These are phyloP conservation scores for Mycena galericulata DNA, from an alignment of 768 basidiomycete species.

Conservation along the genomic window DNA sequence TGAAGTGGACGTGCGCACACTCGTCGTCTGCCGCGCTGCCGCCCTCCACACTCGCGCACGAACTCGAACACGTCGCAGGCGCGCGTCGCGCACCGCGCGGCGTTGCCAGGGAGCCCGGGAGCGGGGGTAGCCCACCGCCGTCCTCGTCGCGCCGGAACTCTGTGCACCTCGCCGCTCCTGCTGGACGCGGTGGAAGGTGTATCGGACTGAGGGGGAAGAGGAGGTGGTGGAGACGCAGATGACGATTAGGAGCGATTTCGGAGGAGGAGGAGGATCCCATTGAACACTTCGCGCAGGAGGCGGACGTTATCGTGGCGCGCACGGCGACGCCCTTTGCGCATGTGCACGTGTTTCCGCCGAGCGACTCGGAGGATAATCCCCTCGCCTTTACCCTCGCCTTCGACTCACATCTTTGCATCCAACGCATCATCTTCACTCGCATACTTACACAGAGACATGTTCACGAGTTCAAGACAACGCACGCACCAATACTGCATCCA, in stretches of 20 bases:
- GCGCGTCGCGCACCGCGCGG: too few relatives aligned
- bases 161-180: slow-evolving; percentile 42
- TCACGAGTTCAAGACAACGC: too few relatives aligned
- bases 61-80: slow-evolving; percentile 31
- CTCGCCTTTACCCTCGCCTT: too few relatives aligned
- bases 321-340: slow-evolving; percentile 60
- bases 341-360: slow-evolving; percentile 46
- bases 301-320: slow-evolving; percentile 43
- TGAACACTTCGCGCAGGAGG: slow-evolving; percentile 5
- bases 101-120: slow-evolving; percentile 38
- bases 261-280: slow-evolving; percentile 44
- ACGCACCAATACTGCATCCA: too few relatives aligned
- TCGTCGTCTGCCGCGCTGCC: too few relatives aligned
- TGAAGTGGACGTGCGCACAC: slow-evolving; percentile 60
- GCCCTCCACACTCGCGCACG: slow-evolving; percentile 35
- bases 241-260: slow-evolving; percentile 43
- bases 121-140: too few relatives aligned
- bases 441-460: too few relatives aligned
- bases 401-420: too few relatives aligned
- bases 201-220: slow-evolving; percentile 58
- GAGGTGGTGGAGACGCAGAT: slow-evolving; percentile 50
- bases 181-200: slow-evolving; percentile 94
- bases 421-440: too few relatives aligned
- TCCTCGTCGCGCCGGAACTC: too few relatives aligned
- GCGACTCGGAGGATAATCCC: slow-evolving; percentile 67